These are phyloP conservation scores for Penicillium desertorum DNA, from an alignment of 495 filamentous ascomycete species.

Conservation along the genomic window DNA sequence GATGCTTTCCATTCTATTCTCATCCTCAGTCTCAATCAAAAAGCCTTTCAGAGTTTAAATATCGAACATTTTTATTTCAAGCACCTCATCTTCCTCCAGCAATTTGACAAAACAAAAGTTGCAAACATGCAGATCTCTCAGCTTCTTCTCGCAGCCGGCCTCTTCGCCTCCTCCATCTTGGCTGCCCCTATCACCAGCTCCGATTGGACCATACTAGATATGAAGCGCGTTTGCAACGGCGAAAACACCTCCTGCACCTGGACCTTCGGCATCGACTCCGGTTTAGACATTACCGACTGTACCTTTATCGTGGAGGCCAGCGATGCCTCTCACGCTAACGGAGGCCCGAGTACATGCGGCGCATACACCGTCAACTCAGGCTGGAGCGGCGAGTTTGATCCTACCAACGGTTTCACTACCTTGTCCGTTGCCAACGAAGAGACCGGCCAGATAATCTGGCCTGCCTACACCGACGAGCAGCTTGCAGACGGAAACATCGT, in stretches of 20 bases:
- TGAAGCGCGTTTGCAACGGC: slow-evolving; percentile 50
- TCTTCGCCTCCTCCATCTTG: slow-evolving; percentile 40
- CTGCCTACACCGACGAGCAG: slow-evolving; percentile 50
- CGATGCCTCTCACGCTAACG: slow-evolving; percentile 42
- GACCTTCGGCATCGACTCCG: slow-evolving; percentile 48
- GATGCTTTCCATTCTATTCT: background rate
- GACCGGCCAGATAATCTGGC: slow-evolving; percentile 46
- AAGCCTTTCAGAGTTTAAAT: background rate
- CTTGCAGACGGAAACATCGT: slow-evolving; percentile 47
- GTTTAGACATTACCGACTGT: slow-evolving; percentile 32
- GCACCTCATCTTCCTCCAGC: background rate
- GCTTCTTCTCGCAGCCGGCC: slow-evolving; percentile 36
- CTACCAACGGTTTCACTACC: slow-evolving; percentile 54
- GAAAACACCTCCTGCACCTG: slow-evolving; percentile 47
- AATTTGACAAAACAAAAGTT: background rate
- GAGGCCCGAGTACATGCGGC: slow-evolving; percentile 44
- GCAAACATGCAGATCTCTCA: slow-evolving; percentile 50
- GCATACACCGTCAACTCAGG: slow-evolving; percentile 50
- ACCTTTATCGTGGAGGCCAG: slow-evolving; percentile 42
- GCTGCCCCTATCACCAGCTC: slow-evolving; percentile 36
- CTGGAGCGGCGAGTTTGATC: slow-evolving; percentile 58
- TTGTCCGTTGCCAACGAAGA: slow-evolving; percentile 41
- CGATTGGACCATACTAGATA: slow-evolving; percentile 49
- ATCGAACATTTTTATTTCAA: background rate
- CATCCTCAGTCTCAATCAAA: background rate